These are phyloP conservation scores for Thoreauomyces humboldtii DNA, from an alignment of 192 early-diverging fungal species.

Conservation along the genomic window DNA sequence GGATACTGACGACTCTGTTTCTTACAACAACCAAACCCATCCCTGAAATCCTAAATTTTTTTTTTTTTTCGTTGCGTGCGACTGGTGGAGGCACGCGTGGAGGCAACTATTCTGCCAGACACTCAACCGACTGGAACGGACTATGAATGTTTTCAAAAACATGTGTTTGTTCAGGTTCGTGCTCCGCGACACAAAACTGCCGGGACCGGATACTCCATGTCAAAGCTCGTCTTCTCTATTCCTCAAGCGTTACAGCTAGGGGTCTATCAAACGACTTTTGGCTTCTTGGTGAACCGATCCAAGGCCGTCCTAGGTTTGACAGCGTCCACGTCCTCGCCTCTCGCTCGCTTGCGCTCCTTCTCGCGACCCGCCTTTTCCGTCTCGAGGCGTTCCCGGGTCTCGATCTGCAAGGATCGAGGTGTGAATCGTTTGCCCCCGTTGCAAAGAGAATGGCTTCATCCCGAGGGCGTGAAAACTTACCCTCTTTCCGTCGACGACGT, in stretches of 20 bases:
- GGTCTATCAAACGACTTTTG: neutral
- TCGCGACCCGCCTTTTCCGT: conserved; percentile 54
- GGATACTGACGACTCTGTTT: neutral
- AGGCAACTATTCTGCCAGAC: no score
- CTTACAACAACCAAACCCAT: no score
- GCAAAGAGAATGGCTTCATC: no score
- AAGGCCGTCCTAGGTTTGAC: conserved; percentile 56
- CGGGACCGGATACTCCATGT: no score
- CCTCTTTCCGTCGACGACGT: conserved; percentile 75
- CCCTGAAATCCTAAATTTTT: no score
- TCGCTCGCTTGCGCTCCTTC: conserved; percentile 45
- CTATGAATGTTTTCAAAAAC: no score
- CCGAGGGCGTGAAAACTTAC: conserved; percentile 42
- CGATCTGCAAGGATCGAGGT: conserved; percentile 26
- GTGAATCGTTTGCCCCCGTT: neutral
- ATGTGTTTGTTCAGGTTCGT: no score
- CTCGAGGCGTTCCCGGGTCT: conserved; percentile 50
- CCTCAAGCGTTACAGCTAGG: neutral
- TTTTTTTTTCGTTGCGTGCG: no score
- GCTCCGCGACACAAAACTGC: no score
- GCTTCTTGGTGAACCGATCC: conserved; percentile 54
- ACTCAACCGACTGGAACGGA: no score
- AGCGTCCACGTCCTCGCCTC: conserved; percentile 40
- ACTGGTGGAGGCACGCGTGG: no score
- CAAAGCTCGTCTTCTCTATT: neutral